These are phyloP conservation scores for Bonia amplexicaulis DNA, from an alignment of 176 grass and related monocot genomes.

Conservation along the genomic window DNA sequence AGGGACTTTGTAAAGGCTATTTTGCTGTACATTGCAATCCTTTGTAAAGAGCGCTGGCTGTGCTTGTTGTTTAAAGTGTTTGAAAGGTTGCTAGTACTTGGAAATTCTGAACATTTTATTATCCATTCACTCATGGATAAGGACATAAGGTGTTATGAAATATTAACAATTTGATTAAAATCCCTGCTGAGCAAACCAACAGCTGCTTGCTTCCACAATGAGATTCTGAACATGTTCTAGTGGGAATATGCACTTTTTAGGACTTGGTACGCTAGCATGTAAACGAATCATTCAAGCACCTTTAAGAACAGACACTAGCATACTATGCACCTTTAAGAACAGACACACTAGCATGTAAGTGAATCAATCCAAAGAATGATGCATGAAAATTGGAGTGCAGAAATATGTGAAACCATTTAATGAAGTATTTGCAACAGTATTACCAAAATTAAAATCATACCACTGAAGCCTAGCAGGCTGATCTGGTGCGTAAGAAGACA, in stretches of 20 bases:
- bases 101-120: neutral
- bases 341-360: neutral
- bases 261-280: neutral
- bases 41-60: neutral
- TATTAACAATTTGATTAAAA: conserved; percentile 11
- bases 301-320: neutral
- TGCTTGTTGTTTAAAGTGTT: neutral
- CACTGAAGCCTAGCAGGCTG: neutral
- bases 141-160: neutral
- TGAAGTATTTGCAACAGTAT: neutral
- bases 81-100: neutral
- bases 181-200: neutral
- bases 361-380: neutral
- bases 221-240: neutral
- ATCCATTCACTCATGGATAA: neutral
- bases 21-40: conserved; percentile 22
- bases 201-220: neutral
- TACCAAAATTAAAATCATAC: neutral
- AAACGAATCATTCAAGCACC: neutral
- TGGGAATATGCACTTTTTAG: neutral
- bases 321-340: neutral
- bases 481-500: neutral
- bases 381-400: neutral
- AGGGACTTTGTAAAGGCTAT: neutral
- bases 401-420: neutral